A percentile compares a stretch with the other conserved stretches of the same genome.
Evolutionary conservation across 2,329 filamentous ascomycete species (phyloP).

Genomic region (Colletotrichum sp.): DNA sequence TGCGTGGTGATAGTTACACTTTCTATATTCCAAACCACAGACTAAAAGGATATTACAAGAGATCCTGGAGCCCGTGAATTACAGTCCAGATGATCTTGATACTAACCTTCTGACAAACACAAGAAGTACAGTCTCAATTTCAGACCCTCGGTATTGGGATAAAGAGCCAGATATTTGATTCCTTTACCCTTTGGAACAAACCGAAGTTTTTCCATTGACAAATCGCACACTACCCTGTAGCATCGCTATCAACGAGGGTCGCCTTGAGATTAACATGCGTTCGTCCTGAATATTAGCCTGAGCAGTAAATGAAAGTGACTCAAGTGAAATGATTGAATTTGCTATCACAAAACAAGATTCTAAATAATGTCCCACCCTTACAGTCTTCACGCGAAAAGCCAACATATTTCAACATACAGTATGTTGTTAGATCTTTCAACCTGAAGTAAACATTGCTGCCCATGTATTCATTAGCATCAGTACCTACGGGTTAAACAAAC

Average conservation of each 20-base stretch:
- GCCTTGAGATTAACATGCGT: too few species aligned
- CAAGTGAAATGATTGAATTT: rapidly evolving
- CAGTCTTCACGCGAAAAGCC: rapidly evolving
- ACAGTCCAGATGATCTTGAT: background rate
- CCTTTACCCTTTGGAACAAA: too few species aligned
- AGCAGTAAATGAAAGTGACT: background rate
- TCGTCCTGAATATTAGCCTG: background rate
- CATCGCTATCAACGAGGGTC: too few species aligned
- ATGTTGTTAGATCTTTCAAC: rapidly evolving
- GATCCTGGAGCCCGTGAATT: rapidly evolving
- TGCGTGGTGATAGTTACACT: conserved; percentile 47
- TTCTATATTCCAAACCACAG: background rate
- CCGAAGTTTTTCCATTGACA: background rate
- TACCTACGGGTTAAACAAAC: background rate
- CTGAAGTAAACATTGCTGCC: background rate
- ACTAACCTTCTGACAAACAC: background rate
- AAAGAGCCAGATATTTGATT: rapidly evolving
- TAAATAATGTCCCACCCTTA: rapidly evolving
- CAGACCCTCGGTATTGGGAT: background rate
- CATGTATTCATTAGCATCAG: rapidly evolving
- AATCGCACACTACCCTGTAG: too few species aligned
- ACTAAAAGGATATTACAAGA: background rate
- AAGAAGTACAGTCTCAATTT: background rate
- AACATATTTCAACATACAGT: background rate
- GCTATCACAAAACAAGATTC: background rate